Base-by-base conservation (phyloP, 208 protist genomes). In the Wallacemonas sp. region DNA sequence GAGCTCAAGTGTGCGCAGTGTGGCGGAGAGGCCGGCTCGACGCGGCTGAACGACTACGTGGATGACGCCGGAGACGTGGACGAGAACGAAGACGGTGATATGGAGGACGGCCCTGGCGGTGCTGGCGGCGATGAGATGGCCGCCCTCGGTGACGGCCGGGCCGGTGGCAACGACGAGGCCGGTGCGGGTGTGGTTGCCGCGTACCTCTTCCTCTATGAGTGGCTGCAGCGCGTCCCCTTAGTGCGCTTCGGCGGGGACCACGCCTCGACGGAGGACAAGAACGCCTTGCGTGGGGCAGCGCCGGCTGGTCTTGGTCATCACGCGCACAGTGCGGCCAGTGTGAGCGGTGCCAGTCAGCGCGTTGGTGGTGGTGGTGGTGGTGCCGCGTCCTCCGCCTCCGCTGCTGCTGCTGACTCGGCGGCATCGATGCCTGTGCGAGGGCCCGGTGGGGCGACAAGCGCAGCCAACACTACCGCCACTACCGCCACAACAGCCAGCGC, bases 1-100 rank as follows among this genome's bases (percentile, higher is more conserved):
- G 88, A 91, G 59, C 76, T 75, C 49, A 83, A 84, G 64, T 94
- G 88, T 42, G 74, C 72, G 23, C 76, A 84, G 50, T 94, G 88
- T 59, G 68, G 84, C 1, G 55, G 57, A 8, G 88, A 74, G n/a
- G 79, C 81, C 2, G 84, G 84, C 23, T 81, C 79, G 10, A 91
- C 82, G 3, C 65, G 72, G 26, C 55, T 68, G 48, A 82, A 87
- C 54, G 78, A 87, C 65, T 57, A 88, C 49, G 84, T 93, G 4
- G 80, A 89, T 52, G 28, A 45, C 10, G 66, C 66, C 12, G 63
- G 46, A 25, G 70, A 79, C 2, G 69, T 77, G 2, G 61, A 45
- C 12, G 76, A 77, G 29, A 74, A 67, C 18, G 72, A 62, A 28
- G 72, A 68, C 32, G 72, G 61, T 0, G 74, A 76, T 10, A 72